Evolutionary conservation across 1,284 basidiomycete genomes (phyloP).

Genomic region (Ganoderma lingzhi): DNA sequence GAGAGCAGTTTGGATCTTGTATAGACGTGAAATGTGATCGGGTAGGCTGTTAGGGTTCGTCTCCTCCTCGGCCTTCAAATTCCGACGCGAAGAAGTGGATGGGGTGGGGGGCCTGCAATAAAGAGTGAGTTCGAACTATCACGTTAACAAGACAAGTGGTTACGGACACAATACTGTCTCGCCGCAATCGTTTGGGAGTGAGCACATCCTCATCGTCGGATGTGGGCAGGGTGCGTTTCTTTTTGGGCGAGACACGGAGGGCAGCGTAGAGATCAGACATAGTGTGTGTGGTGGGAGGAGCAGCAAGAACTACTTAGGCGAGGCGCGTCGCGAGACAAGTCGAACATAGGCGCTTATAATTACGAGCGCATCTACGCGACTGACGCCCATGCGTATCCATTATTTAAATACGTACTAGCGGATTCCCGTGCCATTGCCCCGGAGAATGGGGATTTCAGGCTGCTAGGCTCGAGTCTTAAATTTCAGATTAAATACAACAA

Average conservation of each 20-base stretch:
- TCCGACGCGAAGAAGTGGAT: slow-evolving; percentile 48
- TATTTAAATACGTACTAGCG: too few species aligned
- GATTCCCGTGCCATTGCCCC: too few species aligned
- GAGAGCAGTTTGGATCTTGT: slow-evolving; percentile 68
- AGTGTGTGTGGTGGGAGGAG: slow-evolving; percentile 20
- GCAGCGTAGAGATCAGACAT: slow-evolving; percentile 73
- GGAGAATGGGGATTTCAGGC: too few species aligned
- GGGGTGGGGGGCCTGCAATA: slow-evolving; percentile 63
- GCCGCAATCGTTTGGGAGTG: slow-evolving; percentile 73
- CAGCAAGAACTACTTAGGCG: slow-evolving; percentile 6
- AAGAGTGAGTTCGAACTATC: background rate
- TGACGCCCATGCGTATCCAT: slow-evolving; percentile 21
- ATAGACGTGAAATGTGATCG: slow-evolving; percentile 64
- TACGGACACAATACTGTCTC: slow-evolving; percentile 48
- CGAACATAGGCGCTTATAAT: background rate
- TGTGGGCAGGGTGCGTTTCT: slow-evolving; percentile 61
- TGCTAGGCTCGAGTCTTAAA: too few species aligned
- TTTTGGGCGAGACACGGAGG: slow-evolving; percentile 69
- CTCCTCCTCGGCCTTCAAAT: slow-evolving; percentile 32
- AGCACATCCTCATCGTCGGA: slow-evolving; percentile 60
- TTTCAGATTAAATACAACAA: too few species aligned
- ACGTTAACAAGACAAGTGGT: background rate
- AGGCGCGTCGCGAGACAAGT: slow-evolving; percentile 17
- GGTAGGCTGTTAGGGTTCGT: slow-evolving; percentile 54
- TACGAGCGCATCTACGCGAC: slow-evolving; percentile 26